Percentiles rank a stretch among this genome's conserved stretches.
These are phyloP conservation scores for Aspergillus melleus DNA, from an alignment of 2,329 filamentous ascomycete species.

Conservation along the genomic window DNA sequence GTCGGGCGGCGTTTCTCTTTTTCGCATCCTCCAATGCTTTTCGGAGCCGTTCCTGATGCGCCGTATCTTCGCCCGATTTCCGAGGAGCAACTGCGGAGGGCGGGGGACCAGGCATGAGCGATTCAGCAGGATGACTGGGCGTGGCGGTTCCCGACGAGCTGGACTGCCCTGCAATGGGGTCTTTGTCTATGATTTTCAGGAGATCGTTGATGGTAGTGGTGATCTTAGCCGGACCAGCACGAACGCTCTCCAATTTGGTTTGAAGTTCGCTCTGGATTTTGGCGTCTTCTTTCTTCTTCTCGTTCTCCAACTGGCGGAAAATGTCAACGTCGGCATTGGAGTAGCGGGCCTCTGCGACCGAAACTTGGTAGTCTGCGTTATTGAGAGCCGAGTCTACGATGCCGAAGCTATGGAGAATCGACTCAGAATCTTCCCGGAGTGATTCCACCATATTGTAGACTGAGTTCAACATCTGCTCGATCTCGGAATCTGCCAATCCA, in stretches of 20 bases:
- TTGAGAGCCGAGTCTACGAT: constrained; percentile 52
- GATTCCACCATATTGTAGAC: constrained; percentile 39
- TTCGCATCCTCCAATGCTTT: constrained; percentile 56
- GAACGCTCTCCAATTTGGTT: constrained; percentile 44
- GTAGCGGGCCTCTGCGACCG: constrained; percentile 53
- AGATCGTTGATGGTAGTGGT: constrained; percentile 39
- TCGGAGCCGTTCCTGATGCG: constrained; percentile 50
- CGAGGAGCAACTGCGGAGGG: constrained; percentile 24
- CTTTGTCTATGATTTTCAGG: constrained; percentile 36
- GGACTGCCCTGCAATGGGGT: constrained; percentile 20
- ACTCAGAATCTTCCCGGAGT: constrained; percentile 46
- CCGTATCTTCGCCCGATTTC: constrained; percentile 32
- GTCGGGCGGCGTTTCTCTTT: constrained; percentile 50
- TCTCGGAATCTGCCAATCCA: constrained; percentile 35
- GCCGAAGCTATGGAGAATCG: constrained; percentile 49
- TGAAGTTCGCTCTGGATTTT: constrained; percentile 46
- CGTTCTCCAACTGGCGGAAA: constrained; percentile 44
- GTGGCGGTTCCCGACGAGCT: constrained; percentile 10
- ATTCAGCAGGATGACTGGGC: constrained; percentile 13
- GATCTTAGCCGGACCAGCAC: constrained; percentile 40
- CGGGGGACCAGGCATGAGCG: constrained; percentile 26
- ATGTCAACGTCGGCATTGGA: constrained; percentile 44
- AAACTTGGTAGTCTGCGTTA: constrained; percentile 53
- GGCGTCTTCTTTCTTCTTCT: constrained; percentile 51
- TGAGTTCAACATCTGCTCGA: constrained; percentile 40